Evolutionary conservation across 2,329 filamentous ascomycete species (phyloP), one percentile per base, ranked within the genome.

Genomic region (Fonsecaea nubica): DNA sequence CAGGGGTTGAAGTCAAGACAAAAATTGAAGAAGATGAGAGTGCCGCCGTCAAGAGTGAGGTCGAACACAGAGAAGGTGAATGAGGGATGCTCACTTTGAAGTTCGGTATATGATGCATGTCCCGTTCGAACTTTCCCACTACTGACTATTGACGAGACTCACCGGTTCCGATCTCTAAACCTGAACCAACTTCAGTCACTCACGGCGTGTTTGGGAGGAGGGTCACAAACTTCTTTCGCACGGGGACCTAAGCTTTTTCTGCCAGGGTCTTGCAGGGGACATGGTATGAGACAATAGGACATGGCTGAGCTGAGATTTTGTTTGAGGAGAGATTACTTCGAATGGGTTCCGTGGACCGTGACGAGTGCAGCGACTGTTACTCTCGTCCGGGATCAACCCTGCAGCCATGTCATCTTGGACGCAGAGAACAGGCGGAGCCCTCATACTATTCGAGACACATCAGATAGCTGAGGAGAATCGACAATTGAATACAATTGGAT

Each of bases 11-110:
- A 8, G 40, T 59, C 33, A 65, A 65, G 25, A 18, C 50, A 15
- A 62, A 66, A 33, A 12, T 21, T 10, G 38, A 61, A n/a, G 50
- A 30, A 13, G 40, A 64, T 13, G 38, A 21, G 6, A 53, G 35
- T 21, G 9, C 32, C 21, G 50, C 33, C 4, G 33, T 52, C 32
- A 35, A 54, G 25, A 15, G 10, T 8, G 33, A 53, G 25, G 58
- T 30, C n/a, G 35, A 36, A 18, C 40, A 48, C 0, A 15, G 18
- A 6, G 30, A 56, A 15, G 38, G 45, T 33, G 18, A 62, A 30
- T 58, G 52, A 42, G 8, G 12, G 1, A 9, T 25, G 40, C 13
- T 42, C 8, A 33, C 4, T 48, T 42, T 50, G 8, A 9, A 25
- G 0, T 25, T 18, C 18, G 45, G 45, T 50, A 50, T 10, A 5